Evolutionary conservation across 495 filamentous ascomycete genomes (phyloP), one percentile per base, ranked within the genome.

Genomic region (Aspergillus nanangensis): DNA sequence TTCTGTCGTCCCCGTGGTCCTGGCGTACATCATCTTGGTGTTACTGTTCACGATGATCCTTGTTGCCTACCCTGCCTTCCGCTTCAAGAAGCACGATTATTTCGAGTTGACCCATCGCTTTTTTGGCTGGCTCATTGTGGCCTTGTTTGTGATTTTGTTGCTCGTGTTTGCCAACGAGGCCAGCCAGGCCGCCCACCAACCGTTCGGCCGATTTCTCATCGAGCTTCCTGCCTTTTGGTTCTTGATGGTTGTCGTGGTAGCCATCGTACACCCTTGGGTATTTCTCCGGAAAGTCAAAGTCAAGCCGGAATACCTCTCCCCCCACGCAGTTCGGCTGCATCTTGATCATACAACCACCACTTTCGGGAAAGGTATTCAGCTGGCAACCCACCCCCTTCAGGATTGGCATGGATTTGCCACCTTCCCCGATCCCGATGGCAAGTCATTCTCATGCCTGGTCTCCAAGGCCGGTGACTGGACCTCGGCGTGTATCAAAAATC

Each of bases 401-500:
- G 88, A 94, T 70, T 89, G 84, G 77, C 88, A 94, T 65, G 77
- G 83, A 7, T 94, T 94, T 52, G 88, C 87, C 15, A 84, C 83
- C 18, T 87, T 93, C 55, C 80, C 67, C 4, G 66, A 74, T 44
- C 64, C 60, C 5, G 53, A 58, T 11, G 45, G 57, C 43, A 49
- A 72, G 44, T 57, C 53, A 38, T 89, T 86, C 62, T 88, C 82
- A 14, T 69, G 86, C 42, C 67, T 93, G 34, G 69, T 92, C 36
- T 88, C 85, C 48, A 83, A 86, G 56, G 88, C 87, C 1, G 88
- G 88, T n/a, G 87, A 92, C 72, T 94, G 87, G 86, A 94, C 88
- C 9, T 61, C 68, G 27, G 66, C 74, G 32, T 73, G 75, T 20
- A 89, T 90, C 65, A 57, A 68, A 42, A 66, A 77, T 46, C 82